Percentiles rank a stretch among this genome's conserved stretches.
Conservation (phyloP, 176 grass and related monocot genomes). For the Alloteropsis semialata region DNA sequence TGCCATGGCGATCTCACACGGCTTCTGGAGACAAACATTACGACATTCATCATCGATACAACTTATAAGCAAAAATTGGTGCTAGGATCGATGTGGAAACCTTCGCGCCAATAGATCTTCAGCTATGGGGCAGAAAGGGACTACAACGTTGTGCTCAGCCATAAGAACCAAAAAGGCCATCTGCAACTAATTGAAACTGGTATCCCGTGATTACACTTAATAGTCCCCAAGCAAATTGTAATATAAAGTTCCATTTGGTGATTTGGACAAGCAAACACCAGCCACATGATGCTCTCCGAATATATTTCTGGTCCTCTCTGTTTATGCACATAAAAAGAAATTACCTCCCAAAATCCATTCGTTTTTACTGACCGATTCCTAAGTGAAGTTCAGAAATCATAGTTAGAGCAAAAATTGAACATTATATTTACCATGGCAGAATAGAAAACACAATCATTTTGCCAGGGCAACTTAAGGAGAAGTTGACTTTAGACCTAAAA, state of each 20-base stretch:
- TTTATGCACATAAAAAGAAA: not conserved
- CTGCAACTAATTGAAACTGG: conserved; percentile 44
- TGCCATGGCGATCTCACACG: conserved; percentile 42
- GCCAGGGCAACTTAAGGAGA: not conserved
- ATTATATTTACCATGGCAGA: not conserved
- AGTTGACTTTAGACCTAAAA: not conserved
- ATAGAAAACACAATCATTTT: not conserved
- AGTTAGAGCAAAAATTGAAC: not conserved
- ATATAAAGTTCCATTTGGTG: not conserved
- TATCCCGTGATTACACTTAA: conserved; percentile 65
- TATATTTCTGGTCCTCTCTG: not conserved
- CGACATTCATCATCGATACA: not conserved
- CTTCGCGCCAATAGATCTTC: conserved; percentile 13
- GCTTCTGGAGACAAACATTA: conserved; percentile 1
- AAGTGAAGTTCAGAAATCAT: not conserved
- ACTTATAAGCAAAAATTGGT: conserved; percentile 44
- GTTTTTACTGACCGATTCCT: not conserved
- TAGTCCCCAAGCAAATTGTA: conserved; percentile 1
- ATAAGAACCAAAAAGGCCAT: conserved; percentile 47
- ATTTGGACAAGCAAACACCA: conserved; percentile 3
- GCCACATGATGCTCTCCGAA: conserved; percentile 3
- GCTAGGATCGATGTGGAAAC: conserved; percentile 25
- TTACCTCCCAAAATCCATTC: not conserved
- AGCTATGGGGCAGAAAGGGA: conserved; percentile 28
- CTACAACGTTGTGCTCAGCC: conserved; percentile 22